These are phyloP conservation scores for Thalassiosira ordinaria DNA, from an alignment of 352 stramenopile genomes.

Conservation along the genomic window DNA sequence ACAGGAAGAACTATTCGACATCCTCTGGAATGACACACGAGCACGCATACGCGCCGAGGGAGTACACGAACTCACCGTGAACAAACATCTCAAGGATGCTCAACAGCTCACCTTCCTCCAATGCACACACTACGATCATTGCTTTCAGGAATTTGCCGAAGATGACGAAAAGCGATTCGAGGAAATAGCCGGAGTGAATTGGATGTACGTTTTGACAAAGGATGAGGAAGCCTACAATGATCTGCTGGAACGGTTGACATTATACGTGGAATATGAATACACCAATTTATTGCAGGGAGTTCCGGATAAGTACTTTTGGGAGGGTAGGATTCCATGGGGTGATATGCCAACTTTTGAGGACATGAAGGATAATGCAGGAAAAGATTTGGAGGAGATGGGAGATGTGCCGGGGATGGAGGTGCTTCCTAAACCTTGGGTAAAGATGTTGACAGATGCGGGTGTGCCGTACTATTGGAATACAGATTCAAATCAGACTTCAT, in stretches of 20 bases:
- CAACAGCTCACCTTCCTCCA: slow-evolving; percentile 95
- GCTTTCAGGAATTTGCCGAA: slow-evolving; percentile 72
- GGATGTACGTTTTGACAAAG: slow-evolving; percentile 63
- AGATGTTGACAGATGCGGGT: slow-evolving; percentile 74
- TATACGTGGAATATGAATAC: slow-evolving; percentile 81
- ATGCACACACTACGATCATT: slow-evolving; percentile 93
- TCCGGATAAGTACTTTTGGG: slow-evolving; percentile 71
- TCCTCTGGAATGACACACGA: slow-evolving; percentile 94
- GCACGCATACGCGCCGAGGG: slow-evolving; percentile 92
- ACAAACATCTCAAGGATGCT: slow-evolving; percentile 95
- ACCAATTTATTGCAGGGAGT: slow-evolving; percentile 77
- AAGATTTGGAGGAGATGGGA: slow-evolving; percentile 49
- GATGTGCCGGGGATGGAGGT: slow-evolving; percentile 29
- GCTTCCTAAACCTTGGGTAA: slow-evolving; percentile 57
- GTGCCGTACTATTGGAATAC: slow-evolving; percentile 82
- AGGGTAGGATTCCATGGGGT: slow-evolving; percentile 78
- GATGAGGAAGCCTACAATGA: slow-evolving; percentile 61
- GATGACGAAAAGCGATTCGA: slow-evolving; percentile 74
- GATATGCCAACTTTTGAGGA: slow-evolving; percentile 76
- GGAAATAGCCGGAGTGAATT: slow-evolving; percentile 62
- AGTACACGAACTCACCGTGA: slow-evolving; percentile 94
- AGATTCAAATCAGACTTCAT: slow-evolving; percentile 61
- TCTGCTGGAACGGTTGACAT: slow-evolving; percentile 66
- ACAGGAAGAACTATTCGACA: slow-evolving; percentile 95
- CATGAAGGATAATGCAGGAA: slow-evolving; percentile 65